Evolutionary conservation across 2,329 filamentous ascomycete genomes (phyloP).

Genomic region (Monosporascus sp.): DNA sequence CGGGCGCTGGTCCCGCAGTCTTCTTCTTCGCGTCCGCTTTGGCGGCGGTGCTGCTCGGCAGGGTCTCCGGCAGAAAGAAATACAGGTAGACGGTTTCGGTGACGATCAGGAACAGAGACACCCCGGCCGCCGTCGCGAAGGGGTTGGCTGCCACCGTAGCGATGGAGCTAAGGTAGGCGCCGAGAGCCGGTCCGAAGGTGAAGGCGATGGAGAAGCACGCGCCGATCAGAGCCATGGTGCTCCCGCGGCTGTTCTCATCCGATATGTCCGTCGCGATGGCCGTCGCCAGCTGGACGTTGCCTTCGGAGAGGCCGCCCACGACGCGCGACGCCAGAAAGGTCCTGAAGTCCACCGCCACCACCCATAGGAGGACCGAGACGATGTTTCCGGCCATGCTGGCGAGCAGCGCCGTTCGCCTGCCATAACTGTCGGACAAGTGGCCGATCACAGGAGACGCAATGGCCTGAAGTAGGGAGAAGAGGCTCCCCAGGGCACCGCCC

Average conservation of each 20-base stretch:
- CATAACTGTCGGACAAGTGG: conserved; percentile 79
- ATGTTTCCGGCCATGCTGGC: conserved; percentile 93
- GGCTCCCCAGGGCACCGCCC: conserved; percentile 85
- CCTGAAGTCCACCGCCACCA: conserved; percentile 86
- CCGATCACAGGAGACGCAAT: conserved; percentile 90
- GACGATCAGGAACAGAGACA: conserved; percentile 80
- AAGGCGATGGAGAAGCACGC: conserved; percentile 97
- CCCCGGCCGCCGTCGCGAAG: conserved; percentile 86
- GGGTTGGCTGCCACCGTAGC: conserved; percentile 79
- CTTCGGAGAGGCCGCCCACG: conserved; percentile 90
- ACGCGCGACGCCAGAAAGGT: conserved; percentile 92
- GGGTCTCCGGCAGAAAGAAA: conserved; percentile 77
- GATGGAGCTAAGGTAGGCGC: conserved; percentile 77
- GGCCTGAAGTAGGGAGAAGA: conserved; percentile 88
- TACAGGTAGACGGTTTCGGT: conserved; percentile 88
- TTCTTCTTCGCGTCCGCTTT: conserved; percentile 16
- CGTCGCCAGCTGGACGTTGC: conserved; percentile 92
- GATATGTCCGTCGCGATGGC: conserved; percentile 96
- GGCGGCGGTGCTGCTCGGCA: conserved; percentile 52
- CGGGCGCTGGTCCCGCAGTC: conserved; percentile 15
- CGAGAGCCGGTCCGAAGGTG: conserved; percentile 89
- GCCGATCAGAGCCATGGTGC: conserved; percentile 94
- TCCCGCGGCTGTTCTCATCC: conserved; percentile 74
- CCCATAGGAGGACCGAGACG: conserved; percentile 89
- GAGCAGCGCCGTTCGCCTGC: conserved; percentile 79